Percentiles rank a stretch among this genome's conserved stretches.
Evolutionary conservation across 495 filamentous ascomycete genomes (phyloP).

Genomic region (Penicillium herquei): DNA sequence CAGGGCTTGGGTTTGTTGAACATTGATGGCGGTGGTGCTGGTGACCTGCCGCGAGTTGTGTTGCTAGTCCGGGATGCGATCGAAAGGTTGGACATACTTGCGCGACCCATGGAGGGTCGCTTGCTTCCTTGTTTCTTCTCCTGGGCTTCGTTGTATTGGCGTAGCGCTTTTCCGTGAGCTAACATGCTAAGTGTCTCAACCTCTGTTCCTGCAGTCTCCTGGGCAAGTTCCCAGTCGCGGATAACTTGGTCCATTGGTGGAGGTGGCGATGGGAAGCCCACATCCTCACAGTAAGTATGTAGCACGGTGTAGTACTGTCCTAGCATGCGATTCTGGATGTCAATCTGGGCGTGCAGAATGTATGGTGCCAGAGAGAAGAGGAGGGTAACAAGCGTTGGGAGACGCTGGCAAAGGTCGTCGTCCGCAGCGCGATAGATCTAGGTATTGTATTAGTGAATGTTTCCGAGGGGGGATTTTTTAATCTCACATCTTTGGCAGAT

Average conservation of each 20-base stretch:
- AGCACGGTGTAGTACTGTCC: conserved; percentile 83
- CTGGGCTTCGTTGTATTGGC: conserved; percentile 48
- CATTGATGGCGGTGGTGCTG: conserved; percentile 19
- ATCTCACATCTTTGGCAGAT: conserved; percentile 60
- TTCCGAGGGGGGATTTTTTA: not conserved
- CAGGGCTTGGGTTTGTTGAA: conserved; percentile 20
- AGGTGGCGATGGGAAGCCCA: conserved; percentile 69
- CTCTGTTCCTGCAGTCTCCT: conserved; percentile 63
- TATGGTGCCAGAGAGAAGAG: conserved; percentile 78
- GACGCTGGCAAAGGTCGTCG: conserved; percentile 68
- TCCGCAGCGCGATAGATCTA: conserved; percentile 84
- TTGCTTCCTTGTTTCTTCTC: conserved; percentile 23
- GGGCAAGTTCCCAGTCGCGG: conserved; percentile 64
- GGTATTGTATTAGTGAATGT: not conserved
- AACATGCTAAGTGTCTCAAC: conserved; percentile 72
- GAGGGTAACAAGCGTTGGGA: conserved; percentile 73
- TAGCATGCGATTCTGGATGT: conserved; percentile 80
- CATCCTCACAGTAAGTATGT: conserved; percentile 71
- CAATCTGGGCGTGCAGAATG: conserved; percentile 68
- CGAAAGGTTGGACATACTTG: conserved; percentile 13
- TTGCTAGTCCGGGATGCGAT: conserved; percentile 8
- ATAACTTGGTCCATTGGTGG: conserved; percentile 72
- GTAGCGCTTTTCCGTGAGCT: conserved; percentile 71
- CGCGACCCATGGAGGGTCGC: conserved; percentile 25
- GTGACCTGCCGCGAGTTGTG: conserved; percentile 1